phyloP scores from a whole-genome alignment of 2,329 filamentous ascomycete genomes.

The Aspergillus neoniger region DNA sequence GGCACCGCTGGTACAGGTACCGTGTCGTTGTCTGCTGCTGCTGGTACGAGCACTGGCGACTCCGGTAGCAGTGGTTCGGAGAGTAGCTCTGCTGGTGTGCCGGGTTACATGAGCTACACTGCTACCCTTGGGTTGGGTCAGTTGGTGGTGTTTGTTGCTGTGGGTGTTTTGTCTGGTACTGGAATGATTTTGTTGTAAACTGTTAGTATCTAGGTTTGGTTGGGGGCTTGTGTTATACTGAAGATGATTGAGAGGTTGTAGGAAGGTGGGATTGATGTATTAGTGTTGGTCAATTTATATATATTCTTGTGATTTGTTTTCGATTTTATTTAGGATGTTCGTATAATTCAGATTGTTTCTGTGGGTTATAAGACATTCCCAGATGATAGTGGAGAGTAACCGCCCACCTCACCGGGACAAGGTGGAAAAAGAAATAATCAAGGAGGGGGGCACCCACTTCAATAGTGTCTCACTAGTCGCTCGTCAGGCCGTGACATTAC shows the following conservation, averaged over 20 bases:
- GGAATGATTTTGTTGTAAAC: slow-evolving; percentile 48
- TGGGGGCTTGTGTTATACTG: background rate
- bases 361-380: background rate
- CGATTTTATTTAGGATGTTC: too few species aligned
- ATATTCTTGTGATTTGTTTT: background rate
- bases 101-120: slow-evolving; percentile 19
- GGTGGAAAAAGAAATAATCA: background rate
- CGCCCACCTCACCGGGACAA: too few species aligned
- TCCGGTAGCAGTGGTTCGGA: slow-evolving; percentile 21
- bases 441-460: background rate
- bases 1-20: slow-evolving; percentile 40
- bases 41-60: slow-evolving; percentile 18
- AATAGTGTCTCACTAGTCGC: background rate
- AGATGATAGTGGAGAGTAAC: background rate
- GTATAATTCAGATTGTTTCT: rapidly evolving
- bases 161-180: slow-evolving; percentile 42
- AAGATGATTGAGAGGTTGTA: background rate
- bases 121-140: slow-evolving; percentile 39
- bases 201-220: background rate
- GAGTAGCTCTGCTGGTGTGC: slow-evolving; percentile 30
- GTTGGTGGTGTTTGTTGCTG: slow-evolving; percentile 41
- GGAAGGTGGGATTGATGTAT: background rate
- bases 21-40: slow-evolving; percentile 38
- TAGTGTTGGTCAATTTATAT: background rate
- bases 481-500: too few species aligned